Evolutionary conservation across 176 grass and related monocot species (phyloP), one percentile per base, ranked within the genome.

Genomic region (Oryza meridionalis): DNA sequence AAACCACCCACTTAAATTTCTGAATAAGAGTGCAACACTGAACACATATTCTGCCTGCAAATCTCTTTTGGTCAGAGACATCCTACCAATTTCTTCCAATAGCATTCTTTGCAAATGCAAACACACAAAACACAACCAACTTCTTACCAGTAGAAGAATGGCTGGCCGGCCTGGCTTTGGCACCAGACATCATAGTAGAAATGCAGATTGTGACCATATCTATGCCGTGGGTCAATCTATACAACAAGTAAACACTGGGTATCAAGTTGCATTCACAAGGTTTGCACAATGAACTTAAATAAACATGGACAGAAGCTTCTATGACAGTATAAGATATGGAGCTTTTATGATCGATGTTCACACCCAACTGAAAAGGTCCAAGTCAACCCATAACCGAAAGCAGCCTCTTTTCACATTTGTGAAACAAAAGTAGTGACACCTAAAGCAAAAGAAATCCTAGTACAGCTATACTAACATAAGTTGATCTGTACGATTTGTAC

Each of bases 91-190:
- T 77, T 6, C 13, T 47, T 58, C 37, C 0, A 67, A 59, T 2
- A 31, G 72, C 0, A 59, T 25, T 45, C 75, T 59, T 25, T 62
- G 2, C 12, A 17, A 69, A 62, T 47, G 25, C 0, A 37, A 68
- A 35, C 10, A 8, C 42, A 17, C 68, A 69, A 8, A 67, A 46
- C 8, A 0, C 7, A 47, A 19, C 43, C 22, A 68, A 73, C 44
- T 82, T 76, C 77, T 89, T 84, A 96, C 97, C 97, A 99, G 81
- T 99, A 96, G 90, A 99, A 99, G 90, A 99, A 99, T 10, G 97
- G 97, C 70, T 99, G 84, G 49, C 93, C 93, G 33, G 88, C 93
- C 72, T 94, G 77, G 79, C 91, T 96, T 89, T 88, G 22, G 73
- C 73, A 83, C 97, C 97, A 99, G 4, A 35, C 86, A 42, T 92